Conservation (phyloP, 257 asterid genomes). For the Lithospermum erythrorhizon region DNA sequence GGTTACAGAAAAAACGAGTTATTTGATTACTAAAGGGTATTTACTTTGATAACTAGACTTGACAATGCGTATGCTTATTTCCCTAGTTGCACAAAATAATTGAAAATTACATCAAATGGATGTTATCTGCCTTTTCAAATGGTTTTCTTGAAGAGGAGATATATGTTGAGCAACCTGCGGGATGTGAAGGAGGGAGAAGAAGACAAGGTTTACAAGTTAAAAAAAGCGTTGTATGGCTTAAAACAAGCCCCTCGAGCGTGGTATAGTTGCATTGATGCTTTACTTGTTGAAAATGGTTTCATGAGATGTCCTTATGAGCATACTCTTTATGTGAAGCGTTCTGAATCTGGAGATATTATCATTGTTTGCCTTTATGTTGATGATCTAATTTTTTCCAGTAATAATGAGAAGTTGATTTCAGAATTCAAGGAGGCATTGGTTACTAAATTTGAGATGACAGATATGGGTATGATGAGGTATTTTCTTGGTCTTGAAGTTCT, state of each 20-base stretch:
- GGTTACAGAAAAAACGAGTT: too few species aligned
- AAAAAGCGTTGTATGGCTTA: slow-evolving; percentile 1
- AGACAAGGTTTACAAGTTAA: background rate
- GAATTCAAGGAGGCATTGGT: background rate
- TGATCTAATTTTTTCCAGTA: slow-evolving; percentile 2
- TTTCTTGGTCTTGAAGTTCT: slow-evolving; percentile 1
- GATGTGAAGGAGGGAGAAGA: background rate
- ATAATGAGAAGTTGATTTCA: background rate
- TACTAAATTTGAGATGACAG: background rate
- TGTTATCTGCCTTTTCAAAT: too few species aligned
- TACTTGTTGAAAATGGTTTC: background rate
- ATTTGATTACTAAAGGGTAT: too few species aligned
- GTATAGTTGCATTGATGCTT: background rate
- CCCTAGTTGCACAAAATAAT: too few species aligned
- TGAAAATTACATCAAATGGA: too few species aligned
- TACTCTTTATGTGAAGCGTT: background rate
- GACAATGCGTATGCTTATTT: too few species aligned
- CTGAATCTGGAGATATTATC: background rate
- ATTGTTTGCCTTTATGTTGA: slow-evolving; percentile 3
- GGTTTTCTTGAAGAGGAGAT: too few species aligned
- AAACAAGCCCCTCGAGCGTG: slow-evolving; percentile 2
- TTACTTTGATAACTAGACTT: too few species aligned
- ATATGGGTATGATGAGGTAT: background rate
- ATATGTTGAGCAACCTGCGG: background rate
- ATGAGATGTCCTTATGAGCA: slow-evolving; percentile 1